Evolutionary conservation across 371 early-diverging fungal genomes (phyloP), one percentile per base, ranked within the genome.

Genomic region (Lichtheimia ramosa): DNA sequence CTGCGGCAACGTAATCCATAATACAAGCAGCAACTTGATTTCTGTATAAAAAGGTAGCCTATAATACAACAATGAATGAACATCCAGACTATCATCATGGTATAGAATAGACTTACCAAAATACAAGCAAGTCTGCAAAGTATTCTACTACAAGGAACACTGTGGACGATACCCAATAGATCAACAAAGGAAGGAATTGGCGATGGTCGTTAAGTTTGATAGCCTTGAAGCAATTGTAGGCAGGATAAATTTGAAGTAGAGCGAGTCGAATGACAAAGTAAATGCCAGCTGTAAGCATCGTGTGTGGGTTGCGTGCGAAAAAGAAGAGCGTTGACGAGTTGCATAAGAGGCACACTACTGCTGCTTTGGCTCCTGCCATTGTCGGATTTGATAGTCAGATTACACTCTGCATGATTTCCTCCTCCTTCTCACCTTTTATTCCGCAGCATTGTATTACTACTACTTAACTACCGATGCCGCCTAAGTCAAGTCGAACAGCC

Each of bases 21-120:
- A 10, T 10, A 76, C 53, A 25, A 79, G 15, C 0, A 71, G 10
- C 0, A 74, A 40, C 48, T 79, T 79, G 39, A 74, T 43, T 42
- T 76, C 74, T 15, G 54, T 64, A 43, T 79, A 79, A 50, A 79
- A 76, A 13, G 80, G 80, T 15, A 79, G 18, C 80, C 80, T 79
- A 53, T 48, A 49, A 7, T 20, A n/a, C 43, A 24, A 42, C 43
- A 51, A 13, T 41, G 7, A 24, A 48, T 39, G 39, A 27, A 15
- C 12, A 27, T 14, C n/a, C 41, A 49, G 6, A 48, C 28, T 39
- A 14, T 43, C 15, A 43, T 20, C 16, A n/a, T n/a, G n/a, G n/a
- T 25, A 15, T 4, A 28, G 27, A 50, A 23, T 16, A 48, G 46
- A n/a, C 1, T 63, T 68, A 75, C 80, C 80, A 79, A 43, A 76